phyloP scores from a whole-genome alignment of 306 rosid species.

The Cucurbita moschata region DNA sequence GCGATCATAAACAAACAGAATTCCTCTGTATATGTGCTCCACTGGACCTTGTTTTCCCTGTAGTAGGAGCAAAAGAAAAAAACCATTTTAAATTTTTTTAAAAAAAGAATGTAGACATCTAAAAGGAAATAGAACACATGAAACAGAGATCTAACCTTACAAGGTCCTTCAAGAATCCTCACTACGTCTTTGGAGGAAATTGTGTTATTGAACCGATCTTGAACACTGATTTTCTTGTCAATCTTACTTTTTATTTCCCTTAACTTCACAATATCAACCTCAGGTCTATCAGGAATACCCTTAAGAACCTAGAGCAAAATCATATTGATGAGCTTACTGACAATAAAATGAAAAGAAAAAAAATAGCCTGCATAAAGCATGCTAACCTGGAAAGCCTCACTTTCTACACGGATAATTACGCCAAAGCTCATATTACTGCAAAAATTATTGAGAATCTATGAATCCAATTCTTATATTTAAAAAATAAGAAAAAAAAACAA shows the following conservation, averaged over 20 bases:
- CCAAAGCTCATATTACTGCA: conserved; percentile 91
- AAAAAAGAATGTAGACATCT: neutral
- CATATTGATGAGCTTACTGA: conserved; percentile 4
- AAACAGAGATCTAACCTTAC: conserved; percentile 46
- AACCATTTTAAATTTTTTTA: neutral
- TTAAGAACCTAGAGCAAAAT: conserved; percentile 61
- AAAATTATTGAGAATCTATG: conserved; percentile 8
- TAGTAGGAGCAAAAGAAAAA: neutral
- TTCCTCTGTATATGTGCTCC: conserved; percentile 86
- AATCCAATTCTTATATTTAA: neutral
- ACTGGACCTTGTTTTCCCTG: conserved; percentile 99
- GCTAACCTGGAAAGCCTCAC: conserved; percentile 90
- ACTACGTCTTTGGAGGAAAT: conserved; percentile 77
- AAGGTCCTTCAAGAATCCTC: conserved; percentile 77
- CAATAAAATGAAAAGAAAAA: neutral
- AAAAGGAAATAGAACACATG: conserved; percentile 6
- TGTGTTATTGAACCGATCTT: conserved; percentile 62
- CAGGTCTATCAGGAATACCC: conserved; percentile 87
- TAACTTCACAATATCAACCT: conserved; percentile 64
- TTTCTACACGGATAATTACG: conserved; percentile 86
- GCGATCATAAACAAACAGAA: conserved; percentile 72
- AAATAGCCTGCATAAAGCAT: neutral
- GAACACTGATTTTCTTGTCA: conserved; percentile 70
- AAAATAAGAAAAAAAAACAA: neutral
- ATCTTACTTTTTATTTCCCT: conserved; percentile 89